A percentile compares a stretch with the other conserved stretches of the same genome.
phyloP scores from a whole-genome alignment of 352 stramenopile species.

The Lagenidium sp. region DNA sequence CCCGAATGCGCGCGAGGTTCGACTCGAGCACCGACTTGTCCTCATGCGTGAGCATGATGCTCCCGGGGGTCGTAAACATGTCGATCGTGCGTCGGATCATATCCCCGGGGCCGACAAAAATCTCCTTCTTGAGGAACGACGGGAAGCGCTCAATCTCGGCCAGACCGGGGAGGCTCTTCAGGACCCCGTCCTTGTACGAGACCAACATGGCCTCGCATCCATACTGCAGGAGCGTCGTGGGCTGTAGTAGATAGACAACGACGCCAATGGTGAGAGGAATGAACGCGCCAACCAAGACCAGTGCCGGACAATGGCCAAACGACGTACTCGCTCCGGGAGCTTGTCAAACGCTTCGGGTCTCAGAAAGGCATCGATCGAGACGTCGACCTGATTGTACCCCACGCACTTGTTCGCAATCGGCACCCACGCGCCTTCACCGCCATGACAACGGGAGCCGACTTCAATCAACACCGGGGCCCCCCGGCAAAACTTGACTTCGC shows the following conservation, averaged over 20 bases:
- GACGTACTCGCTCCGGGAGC: constrained; percentile 39
- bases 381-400: constrained; percentile 92
- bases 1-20: constrained; percentile 88
- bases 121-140: constrained; percentile 90
- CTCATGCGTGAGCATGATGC: constrained; percentile 91
- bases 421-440: constrained; percentile 91
- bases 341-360: constrained; percentile 43
- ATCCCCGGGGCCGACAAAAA: constrained; percentile 78
- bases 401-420: constrained; percentile 88
- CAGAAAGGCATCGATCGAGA: constrained; percentile 79
- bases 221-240: constrained; percentile 65
- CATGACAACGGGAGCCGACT: constrained; percentile 94
- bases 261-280: not conserved
- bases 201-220: constrained; percentile 93
- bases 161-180: constrained; percentile 87
- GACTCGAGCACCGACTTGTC: constrained; percentile 73
- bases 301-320: not conserved
- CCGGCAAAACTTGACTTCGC: constrained; percentile 81
- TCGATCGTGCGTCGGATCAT: constrained; percentile 88
- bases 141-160: constrained; percentile 88
- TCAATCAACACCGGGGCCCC: constrained; percentile 91
- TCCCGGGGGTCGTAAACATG: constrained; percentile 93
- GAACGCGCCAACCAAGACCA: not conserved
- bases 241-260: constrained; percentile 18
- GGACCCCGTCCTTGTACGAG: constrained; percentile 85